Evolutionary conservation across 2,329 filamentous ascomycete species (phyloP).

Genomic region (Alternaria gaisen): DNA sequence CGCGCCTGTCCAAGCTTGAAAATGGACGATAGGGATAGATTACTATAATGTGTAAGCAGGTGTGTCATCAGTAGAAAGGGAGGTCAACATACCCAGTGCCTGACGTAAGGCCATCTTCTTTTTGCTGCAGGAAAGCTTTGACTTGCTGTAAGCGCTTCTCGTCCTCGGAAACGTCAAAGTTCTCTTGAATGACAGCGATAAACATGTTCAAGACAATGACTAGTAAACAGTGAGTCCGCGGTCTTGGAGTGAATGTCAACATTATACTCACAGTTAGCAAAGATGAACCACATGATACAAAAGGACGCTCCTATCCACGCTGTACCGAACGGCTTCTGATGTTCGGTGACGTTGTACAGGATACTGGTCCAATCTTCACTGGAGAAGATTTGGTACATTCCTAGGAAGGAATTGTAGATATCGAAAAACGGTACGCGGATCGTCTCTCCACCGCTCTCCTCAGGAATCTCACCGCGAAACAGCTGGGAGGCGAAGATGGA

Average conservation of each 20-base stretch:
- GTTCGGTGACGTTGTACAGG: slow-evolving; percentile 81
- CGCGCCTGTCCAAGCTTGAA: slow-evolving; percentile 70
- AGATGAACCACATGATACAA: slow-evolving; percentile 92
- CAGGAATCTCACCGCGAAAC: slow-evolving; percentile 84
- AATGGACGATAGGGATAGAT: slow-evolving; percentile 74
- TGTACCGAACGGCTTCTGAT: slow-evolving; percentile 71
- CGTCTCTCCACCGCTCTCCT: slow-evolving; percentile 67
- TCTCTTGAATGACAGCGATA: slow-evolving; percentile 99
- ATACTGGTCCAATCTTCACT: slow-evolving; percentile 96
- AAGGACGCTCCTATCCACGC: slow-evolving; percentile 93
- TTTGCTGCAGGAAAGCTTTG: slow-evolving; percentile 90
- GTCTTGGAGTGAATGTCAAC: neutral
- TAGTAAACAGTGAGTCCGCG: slow-evolving; percentile 23
- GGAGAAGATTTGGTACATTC: slow-evolving; percentile 96
- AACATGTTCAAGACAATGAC: slow-evolving; percentile 99
- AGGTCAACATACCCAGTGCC: slow-evolving; percentile 59
- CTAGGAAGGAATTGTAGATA: slow-evolving; percentile 94
- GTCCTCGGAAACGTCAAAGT: slow-evolving; percentile 98
- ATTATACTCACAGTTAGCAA: slow-evolving; percentile 71
- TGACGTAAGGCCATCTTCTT: slow-evolving; percentile 76
- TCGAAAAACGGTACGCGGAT: slow-evolving; percentile 82
- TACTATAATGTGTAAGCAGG: slow-evolving; percentile 51
- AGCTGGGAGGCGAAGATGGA: slow-evolving; percentile 93
- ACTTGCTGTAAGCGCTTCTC: slow-evolving; percentile 97
- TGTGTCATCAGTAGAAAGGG: neutral